A percentile compares a stretch with the other conserved stretches of the same genome.
Conservation (phyloP, 139 green algal genomes). For the Helicosporidium sp. region DNA sequence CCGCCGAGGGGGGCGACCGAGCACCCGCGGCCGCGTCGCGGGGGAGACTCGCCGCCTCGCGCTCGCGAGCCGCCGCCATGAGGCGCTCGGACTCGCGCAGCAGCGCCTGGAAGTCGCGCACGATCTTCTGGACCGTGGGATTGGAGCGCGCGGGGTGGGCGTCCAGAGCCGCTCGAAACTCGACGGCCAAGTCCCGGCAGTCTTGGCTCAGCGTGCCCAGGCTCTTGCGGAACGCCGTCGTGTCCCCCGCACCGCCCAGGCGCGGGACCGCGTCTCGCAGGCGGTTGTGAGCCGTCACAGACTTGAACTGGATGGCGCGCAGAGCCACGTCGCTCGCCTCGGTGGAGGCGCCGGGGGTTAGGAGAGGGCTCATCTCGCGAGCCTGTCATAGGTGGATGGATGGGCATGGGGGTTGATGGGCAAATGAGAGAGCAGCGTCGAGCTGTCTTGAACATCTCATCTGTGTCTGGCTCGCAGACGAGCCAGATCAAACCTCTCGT, state of each 20-base stretch:
- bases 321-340: constrained; percentile 10
- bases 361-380: not conserved
- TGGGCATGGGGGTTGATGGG: too few relatives aligned
- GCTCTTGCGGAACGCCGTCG: constrained; percentile 30
- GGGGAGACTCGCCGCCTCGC: constrained; percentile 43
- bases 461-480: too few relatives aligned
- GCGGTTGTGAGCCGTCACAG: constrained; percentile 19
- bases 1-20: not conserved
- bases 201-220: constrained; percentile 3
- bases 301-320: constrained; percentile 12
- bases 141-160: constrained; percentile 12
- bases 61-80: constrained; percentile 31
- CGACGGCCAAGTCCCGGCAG: constrained; percentile 6
- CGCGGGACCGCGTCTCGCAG: constrained; percentile 29
- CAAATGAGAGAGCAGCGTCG: too few relatives aligned
- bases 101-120: constrained; percentile 25
- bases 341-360: not conserved
- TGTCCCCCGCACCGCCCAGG: constrained; percentile 44
- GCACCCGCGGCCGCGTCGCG: not conserved
- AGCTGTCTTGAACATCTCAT: too few relatives aligned
- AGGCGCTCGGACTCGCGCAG: constrained; percentile 41
- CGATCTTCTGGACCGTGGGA: constrained; percentile 20
- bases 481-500: too few relatives aligned
- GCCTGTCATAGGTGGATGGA: not conserved
- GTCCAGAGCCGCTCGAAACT: constrained; percentile 9